These are phyloP conservation scores for Cubamyces lactineus DNA, from an alignment of 768 basidiomycete species.

Conservation along the genomic window DNA sequence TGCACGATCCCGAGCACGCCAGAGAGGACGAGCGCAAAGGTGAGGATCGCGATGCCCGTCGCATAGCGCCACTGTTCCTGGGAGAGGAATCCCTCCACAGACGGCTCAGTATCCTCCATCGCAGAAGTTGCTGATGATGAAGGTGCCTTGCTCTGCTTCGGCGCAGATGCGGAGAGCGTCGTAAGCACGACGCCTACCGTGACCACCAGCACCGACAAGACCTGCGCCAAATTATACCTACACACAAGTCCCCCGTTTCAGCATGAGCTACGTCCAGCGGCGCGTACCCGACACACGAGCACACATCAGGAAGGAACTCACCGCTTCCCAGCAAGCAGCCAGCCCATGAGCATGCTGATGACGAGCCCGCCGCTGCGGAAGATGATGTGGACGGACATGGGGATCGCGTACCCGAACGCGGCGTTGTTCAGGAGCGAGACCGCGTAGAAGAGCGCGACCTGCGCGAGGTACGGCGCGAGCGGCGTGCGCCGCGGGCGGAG, in stretches of 20 bases:
- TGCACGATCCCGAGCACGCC: conserved; percentile 84
- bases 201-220: conserved; percentile 78
- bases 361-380: conserved; percentile 89
- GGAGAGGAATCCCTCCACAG: conserved; percentile 5
- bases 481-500: conserved; percentile 71
- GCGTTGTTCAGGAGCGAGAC: conserved; percentile 87
- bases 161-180: conserved; percentile 71
- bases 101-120: conserved; percentile 3
- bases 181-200: conserved; percentile 79
- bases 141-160: conserved; percentile 26
- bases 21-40: conserved; percentile 76
- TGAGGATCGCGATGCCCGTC: conserved; percentile 73
- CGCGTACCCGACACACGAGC: background rate
- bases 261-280: background rate
- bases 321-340: conserved; percentile 65
- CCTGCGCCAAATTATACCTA: conserved; percentile 67
- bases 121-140: conserved; percentile 1
- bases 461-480: conserved; percentile 69
- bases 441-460: conserved; percentile 80
- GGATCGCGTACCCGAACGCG: conserved; percentile 86
- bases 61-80: conserved; percentile 50
- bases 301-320: conserved; percentile 36
- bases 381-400: conserved; percentile 93
- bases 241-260: background rate
- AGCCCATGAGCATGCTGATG: conserved; percentile 81